phyloP scores from a whole-genome alignment of 441 rosid species.

The Viola pubescens region DNA sequence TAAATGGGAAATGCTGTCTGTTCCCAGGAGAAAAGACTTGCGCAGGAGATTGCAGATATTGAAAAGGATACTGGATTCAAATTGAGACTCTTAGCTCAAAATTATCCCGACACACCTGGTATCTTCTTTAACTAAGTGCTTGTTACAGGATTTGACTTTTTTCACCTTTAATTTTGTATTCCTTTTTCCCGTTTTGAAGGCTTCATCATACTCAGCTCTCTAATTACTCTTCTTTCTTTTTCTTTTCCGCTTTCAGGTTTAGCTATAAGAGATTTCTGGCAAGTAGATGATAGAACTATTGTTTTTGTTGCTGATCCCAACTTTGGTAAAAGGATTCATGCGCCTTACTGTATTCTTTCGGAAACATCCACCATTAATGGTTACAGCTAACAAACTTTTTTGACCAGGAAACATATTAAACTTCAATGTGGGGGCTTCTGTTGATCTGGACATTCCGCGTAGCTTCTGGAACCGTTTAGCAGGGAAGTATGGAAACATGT shows the following conservation, averaged over 20 bases:
- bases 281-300: slow-evolving; percentile 76
- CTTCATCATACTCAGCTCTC: neutral
- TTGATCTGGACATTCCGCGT: slow-evolving; percentile 64
- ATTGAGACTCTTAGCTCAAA: slow-evolving; percentile 73
- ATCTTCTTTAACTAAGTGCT: neutral
- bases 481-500: slow-evolving; percentile 78
- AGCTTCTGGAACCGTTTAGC: slow-evolving; percentile 83
- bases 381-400: slow-evolving; percentile 9
- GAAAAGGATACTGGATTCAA: slow-evolving; percentile 82
- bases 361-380: slow-evolving; percentile 9
- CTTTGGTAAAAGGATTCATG: slow-evolving; percentile 47
- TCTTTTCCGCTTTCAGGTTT: slow-evolving; percentile 38
- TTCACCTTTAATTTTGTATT: neutral
- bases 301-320: slow-evolving; percentile 93
- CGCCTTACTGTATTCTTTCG: neutral
- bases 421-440: slow-evolving; percentile 61
- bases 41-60: slow-evolving; percentile 50
- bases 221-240: neutral
- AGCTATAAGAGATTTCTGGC: slow-evolving; percentile 79
- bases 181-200: neutral
- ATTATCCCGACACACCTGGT: slow-evolving; percentile 94
- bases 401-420: slow-evolving; percentile 43
- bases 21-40: slow-evolving; percentile 64
- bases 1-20: slow-evolving; percentile 8
- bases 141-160: neutral